Evolutionary conservation across 2,329 filamentous ascomycete genomes (phyloP), one percentile per base, ranked within the genome.

Genomic region (Fusarium dlaminii): DNA sequence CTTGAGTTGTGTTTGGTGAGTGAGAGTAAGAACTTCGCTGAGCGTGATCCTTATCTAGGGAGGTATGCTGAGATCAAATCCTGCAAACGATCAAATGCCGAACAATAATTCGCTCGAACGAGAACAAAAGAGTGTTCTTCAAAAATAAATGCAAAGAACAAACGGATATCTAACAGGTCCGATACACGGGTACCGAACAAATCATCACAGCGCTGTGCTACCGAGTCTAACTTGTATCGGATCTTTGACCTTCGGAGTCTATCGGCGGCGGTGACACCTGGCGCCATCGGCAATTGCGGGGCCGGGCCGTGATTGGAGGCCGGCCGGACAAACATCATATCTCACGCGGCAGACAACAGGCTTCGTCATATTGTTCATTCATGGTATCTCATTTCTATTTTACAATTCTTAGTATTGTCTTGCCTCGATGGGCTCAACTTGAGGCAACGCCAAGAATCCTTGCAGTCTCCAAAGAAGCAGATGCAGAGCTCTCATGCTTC

Each of bases 391-490:
- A 27, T 29, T 61, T 24, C 46, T 74, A 66, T 36, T 45, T 59
- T 30, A 55, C 42, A 48, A n/a, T 30, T 3, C 34, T 8, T 10
- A 29, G n/a, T n/a, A 58, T 27, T 51, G 15, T 8, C 29, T 46
- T 18, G 37, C 34, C 29, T 40, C 42, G 30, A 63, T 29, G 20
- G 30, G 34, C 20, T 36, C 45, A 40, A 61, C 7, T 39, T 70
- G 45, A 10, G 73, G 60, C 29, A 73, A 55, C 22, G 75, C 77
- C 29, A 90, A 52, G 74, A 89, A 91, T 3, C 88, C 89, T 68
- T 91, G 87, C 14, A 92, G 78, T 69, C 86, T 87, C 90, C 90
- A 91, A 13, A 91, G 81, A 60, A 85, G 82, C 62, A 85, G 64
- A 78, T 90, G 87, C 51, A 90, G 55, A 20, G 83, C 79, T 29